phyloP scores from a whole-genome alignment of 192 early-diverging fungal genomes.

The Cetraspora pellucida region DNA sequence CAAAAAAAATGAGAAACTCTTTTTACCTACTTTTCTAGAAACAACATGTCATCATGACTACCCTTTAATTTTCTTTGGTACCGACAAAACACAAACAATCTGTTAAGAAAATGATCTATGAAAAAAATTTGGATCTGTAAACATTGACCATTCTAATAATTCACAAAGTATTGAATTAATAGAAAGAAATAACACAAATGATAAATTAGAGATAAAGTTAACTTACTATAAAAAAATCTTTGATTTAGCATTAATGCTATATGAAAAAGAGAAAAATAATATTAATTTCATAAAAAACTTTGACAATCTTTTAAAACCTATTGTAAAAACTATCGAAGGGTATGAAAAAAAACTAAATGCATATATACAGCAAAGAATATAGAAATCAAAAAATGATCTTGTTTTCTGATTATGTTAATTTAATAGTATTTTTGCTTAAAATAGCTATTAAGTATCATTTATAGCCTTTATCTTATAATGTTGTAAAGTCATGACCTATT shows the following conservation, averaged over 20 bases:
- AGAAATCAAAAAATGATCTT: background rate
- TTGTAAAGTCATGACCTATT: too few species aligned
- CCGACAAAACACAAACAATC: background rate
- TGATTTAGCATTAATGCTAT: background rate
- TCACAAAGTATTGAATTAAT: background rate
- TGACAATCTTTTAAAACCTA: background rate
- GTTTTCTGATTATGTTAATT: background rate
- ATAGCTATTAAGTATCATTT: too few species aligned
- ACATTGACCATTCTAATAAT: background rate
- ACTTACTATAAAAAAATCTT: slow-evolving; percentile 10
- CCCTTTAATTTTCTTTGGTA: background rate
- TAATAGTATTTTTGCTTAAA: too few species aligned
- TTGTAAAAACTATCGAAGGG: background rate
- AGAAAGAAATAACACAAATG: background rate
- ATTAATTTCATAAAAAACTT: background rate
- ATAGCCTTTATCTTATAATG: too few species aligned
- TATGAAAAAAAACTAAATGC: background rate
- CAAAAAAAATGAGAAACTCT: background rate
- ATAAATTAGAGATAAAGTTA: background rate
- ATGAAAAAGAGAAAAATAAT: background rate
- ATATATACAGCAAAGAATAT: background rate
- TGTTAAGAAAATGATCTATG: slow-evolving; percentile 8
- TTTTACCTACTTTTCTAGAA: background rate
- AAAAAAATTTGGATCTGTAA: background rate
- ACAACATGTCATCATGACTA: background rate